These are phyloP conservation scores for Fusarium dimerum DNA, from an alignment of 2,329 filamentous ascomycete genomes.

Conservation along the genomic window DNA sequence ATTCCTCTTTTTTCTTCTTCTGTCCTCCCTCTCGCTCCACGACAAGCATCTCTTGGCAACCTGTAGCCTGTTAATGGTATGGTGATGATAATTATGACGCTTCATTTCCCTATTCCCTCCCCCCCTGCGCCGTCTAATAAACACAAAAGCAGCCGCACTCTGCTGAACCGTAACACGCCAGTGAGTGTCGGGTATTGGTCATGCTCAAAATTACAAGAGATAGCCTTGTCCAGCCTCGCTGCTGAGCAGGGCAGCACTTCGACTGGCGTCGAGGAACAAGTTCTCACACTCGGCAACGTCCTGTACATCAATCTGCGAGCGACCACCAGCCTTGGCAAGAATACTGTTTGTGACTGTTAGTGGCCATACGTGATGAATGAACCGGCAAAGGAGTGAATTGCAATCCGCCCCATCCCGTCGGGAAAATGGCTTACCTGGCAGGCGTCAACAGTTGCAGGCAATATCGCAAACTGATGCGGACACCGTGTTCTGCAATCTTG, in stretches of 20 bases:
- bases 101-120: constrained; percentile 14
- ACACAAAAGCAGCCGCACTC: not conserved
- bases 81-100: constrained; percentile 28
- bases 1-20: constrained; percentile 21
- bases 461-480: constrained; percentile 87
- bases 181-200: no score
- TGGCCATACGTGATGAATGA: constrained; percentile 31
- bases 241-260: constrained; percentile 70
- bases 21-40: not conserved
- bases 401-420: constrained; percentile 10
- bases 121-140: constrained; percentile 23
- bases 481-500: constrained; percentile 83
- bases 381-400: constrained; percentile 8
- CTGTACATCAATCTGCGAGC: constrained; percentile 72
- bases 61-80: constrained; percentile 22
- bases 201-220: constrained; percentile 50
- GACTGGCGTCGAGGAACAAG: constrained; percentile 78
- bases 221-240: constrained; percentile 65
- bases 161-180: no score
- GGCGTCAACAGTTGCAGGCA: constrained; percentile 89
- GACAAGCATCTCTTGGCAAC: constrained; percentile 5
- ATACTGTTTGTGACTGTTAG: constrained; percentile 59
- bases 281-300: constrained; percentile 83
- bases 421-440: constrained; percentile 57
- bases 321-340: constrained; percentile 81